Evolutionary conservation across 805 yeast genomes (phyloP).

Genomic region (Nakazawaea molendinolei): DNA sequence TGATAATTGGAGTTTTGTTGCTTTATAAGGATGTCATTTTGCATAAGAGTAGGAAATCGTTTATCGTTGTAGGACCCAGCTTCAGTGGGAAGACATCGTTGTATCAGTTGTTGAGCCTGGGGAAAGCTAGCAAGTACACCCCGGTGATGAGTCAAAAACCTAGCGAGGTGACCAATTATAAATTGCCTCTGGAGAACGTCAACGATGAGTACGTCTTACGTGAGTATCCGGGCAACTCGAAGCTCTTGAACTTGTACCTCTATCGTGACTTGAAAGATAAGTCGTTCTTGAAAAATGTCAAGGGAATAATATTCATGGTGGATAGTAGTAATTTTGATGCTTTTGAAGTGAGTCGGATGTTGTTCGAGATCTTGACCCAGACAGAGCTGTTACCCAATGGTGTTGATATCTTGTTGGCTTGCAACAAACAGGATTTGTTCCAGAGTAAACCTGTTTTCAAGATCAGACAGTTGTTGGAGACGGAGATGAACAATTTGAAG

Average conservation of each 20-base stretch:
- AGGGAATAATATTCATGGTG: slow-evolving; percentile 70
- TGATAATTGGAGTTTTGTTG: slow-evolving; percentile 12
- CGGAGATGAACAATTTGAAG: slow-evolving; percentile 54
- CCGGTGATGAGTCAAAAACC: slow-evolving; percentile 45
- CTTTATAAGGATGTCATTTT: slow-evolving; percentile 12
- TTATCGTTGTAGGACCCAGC: slow-evolving; percentile 18
- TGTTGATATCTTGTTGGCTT: slow-evolving; percentile 67
- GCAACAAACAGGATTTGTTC: slow-evolving; percentile 83
- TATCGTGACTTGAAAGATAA: slow-evolving; percentile 38
- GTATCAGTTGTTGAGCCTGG: slow-evolving; percentile 16
- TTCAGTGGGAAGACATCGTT: slow-evolving; percentile 20
- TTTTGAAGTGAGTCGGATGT: slow-evolving; percentile 45
- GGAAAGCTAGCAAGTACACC: slow-evolving; percentile 22
- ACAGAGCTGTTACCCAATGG: slow-evolving; percentile 65
- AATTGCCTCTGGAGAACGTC: slow-evolving; percentile 32
- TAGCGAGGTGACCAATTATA: slow-evolving; percentile 29
- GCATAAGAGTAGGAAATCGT: slow-evolving; percentile 13
- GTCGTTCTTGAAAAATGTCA: slow-evolving; percentile 33
- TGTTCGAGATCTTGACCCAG: slow-evolving; percentile 50
- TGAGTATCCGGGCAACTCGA: slow-evolving; percentile 88
- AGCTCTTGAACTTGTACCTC: slow-evolving; percentile 52
- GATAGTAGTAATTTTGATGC: slow-evolving; percentile 61
- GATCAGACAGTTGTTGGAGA: slow-evolving; percentile 52
- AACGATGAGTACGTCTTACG: slow-evolving; percentile 43
- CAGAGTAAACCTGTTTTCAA: slow-evolving; percentile 67